Evolutionary conservation across 2,329 filamentous ascomycete species (phyloP), one percentile per base, ranked within the genome.

Genomic region (Cyanodermella asteris): DNA sequence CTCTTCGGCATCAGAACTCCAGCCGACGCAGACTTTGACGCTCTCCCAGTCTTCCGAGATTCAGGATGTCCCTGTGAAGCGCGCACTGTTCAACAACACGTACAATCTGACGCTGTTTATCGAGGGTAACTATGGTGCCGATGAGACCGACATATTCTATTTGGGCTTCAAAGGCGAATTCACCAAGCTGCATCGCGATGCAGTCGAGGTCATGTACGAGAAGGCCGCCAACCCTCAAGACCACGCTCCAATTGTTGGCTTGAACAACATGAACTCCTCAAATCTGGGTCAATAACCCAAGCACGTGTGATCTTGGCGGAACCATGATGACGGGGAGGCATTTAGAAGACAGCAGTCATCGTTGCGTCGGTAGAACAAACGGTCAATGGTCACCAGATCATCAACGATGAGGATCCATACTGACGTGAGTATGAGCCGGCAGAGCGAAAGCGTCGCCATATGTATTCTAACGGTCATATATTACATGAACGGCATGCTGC

Each of bases 151-250:
- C 24, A 46, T 94, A 2, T 70, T 60, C 32, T 97, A 93, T 50
- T 34, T 94, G 28, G 87, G 77, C 1, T 94, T 97, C 56, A 82
- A 78, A 51, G 87, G 87, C 13, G 78, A 91, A 50, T 94, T 80
- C 61, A 87, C 87, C 64, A 69, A 71, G 44, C 50, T 91, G 41
- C 87, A 73, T 23, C 61, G 73, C 28, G 78, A 84, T 43, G 81
- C 87, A 1, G 56, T 74, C 5, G 80, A 74, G 37, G 84, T 94
- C 38, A 41, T 91, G 31, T 97, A 94, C 48, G 87, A 97, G 60
- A 75, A 81, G 11, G 84, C 84, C 14, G 74, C 87, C 18, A 91
- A 93, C 46, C 87, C 84, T 8, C 65, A 55, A 23, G 87, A 97
- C 51, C 87, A 97, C 51, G 65, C 62, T 50, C 50, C 35, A 44